Conservation (phyloP, 1,284 basidiomycete species). For the Cryptococcus jaspeensis region DNA sequence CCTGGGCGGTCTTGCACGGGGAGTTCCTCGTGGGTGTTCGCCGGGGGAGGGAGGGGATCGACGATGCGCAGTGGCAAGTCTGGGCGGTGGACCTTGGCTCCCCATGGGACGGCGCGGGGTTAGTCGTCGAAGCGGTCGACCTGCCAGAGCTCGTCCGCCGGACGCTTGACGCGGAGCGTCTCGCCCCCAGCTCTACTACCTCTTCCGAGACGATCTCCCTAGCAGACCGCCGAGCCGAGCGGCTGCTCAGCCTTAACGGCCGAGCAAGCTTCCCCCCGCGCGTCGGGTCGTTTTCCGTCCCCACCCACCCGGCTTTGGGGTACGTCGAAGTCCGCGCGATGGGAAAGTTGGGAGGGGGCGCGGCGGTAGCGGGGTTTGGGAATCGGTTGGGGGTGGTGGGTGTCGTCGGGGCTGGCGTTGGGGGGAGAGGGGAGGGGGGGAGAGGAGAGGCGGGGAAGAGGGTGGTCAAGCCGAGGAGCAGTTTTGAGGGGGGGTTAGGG, state of each 20-base stretch:
- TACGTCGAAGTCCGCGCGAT: slow-evolving; percentile 32
- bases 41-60: slow-evolving; percentile 28
- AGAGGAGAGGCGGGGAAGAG: not conserved
- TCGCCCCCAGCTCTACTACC: too few species aligned
- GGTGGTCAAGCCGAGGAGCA: not conserved
- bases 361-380: slow-evolving; percentile 39
- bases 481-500: slow-evolving; percentile 1
- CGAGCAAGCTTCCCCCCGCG: slow-evolving; percentile 34
- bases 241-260: slow-evolving; percentile 39
- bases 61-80: slow-evolving; percentile 43
- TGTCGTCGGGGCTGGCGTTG: not conserved
- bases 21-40: slow-evolving; percentile 32
- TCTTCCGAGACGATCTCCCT: slow-evolving; percentile 22
- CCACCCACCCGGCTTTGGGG: slow-evolving; percentile 30
- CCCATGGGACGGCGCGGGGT: slow-evolving; percentile 34
- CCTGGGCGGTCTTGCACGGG: slow-evolving; percentile 22
- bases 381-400: slow-evolving; percentile 40
- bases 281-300: slow-evolving; percentile 25
- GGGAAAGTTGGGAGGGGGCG: slow-evolving; percentile 5
- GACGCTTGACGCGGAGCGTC: not conserved
- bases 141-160: slow-evolving; percentile 3
- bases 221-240: slow-evolving; percentile 31
- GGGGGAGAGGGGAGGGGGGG: not conserved
- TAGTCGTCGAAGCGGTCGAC: slow-evolving; percentile 24
- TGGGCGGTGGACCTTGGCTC: slow-evolving; percentile 34